phyloP scores from a whole-genome alignment of 768 basidiomycete species.

The Trametes meyenii region DNA sequence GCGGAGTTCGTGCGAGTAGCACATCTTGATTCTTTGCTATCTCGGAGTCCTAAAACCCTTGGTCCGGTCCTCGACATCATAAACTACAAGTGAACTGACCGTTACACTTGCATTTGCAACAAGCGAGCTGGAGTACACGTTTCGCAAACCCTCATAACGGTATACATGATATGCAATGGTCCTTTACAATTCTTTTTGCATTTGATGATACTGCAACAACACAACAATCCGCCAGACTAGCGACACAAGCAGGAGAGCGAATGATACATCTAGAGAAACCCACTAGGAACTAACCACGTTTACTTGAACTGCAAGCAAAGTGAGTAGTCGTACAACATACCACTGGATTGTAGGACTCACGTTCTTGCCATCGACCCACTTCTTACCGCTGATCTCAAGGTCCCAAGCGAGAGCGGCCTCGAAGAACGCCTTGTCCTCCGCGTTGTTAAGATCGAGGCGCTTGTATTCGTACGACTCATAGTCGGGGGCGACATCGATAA shows the following conservation, averaged over 20 bases:
- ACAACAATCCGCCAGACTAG: conserved; percentile 28
- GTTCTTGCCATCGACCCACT: conserved; percentile 90
- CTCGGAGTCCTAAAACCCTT: no score
- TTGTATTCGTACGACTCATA: conserved; percentile 87
- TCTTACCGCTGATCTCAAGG: conserved; percentile 83
- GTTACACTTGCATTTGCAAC: no score
- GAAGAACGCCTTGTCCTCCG: conserved; percentile 85
- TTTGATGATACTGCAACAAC: conserved; percentile 30
- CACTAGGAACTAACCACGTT: conserved; percentile 8
- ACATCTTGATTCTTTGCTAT: no score
- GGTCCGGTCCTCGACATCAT: no score
- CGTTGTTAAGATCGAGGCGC: conserved; percentile 73
- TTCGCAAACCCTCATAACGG: no score
- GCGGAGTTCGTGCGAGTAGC: no score
- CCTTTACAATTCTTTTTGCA: conserved; percentile 27
- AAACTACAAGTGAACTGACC: no score
- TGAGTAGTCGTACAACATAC: background rate
- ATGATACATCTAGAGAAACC: conserved; percentile 20
- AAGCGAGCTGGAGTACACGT: no score
- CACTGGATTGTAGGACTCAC: conserved; percentile 46
- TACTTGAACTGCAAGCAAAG: conserved; percentile 32
- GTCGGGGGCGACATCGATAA: conserved; percentile 84
- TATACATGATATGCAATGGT: background rate
- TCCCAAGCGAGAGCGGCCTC: conserved; percentile 95
- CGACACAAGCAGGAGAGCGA: conserved; percentile 25